Base-by-base conservation (phyloP, 2,329 filamentous ascomycete genomes). In the Claviceps monticola region DNA sequence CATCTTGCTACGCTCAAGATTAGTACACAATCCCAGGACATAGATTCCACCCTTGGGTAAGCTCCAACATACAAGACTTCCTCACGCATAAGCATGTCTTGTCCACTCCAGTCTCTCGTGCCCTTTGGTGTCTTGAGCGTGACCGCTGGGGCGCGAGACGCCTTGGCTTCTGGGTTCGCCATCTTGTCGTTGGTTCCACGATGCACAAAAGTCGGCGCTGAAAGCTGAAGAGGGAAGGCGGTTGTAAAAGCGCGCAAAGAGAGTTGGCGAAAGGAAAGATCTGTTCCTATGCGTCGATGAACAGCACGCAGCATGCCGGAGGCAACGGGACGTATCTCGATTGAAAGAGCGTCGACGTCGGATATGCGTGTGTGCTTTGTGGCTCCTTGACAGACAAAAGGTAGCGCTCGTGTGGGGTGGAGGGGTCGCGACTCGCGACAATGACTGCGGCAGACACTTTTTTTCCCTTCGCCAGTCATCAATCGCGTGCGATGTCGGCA, bases 71-170 rank as follows among this genome's bases (percentile, higher is more conserved):
- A 58, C 57, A 88, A 90, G 70, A 91, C 89, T 65, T 83, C 80
- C 68, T 90, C 85, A 60, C 86, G 81, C 62, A 91, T 82, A 62
- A 88, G 78, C 75, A 89, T 86, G 64, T 89, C 83, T 68, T 78
- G 78, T 59, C 84, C 85, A 63, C 82, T 76, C 85, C 84, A 95
- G 67, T 95, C 89, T 65, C 88, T 86, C 58, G 88, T 95, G 59
- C 89, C 88, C 76, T 95, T 95, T 56, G 88, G 87, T 63, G 84
- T 87, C 75, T 95, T 95, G 65, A 94, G 76, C 68, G 57, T 52
- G 29, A 57, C 52, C 36, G 48, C 53, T n/a, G 54, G 52, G 34
- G 50, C 50, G 82, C 80, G 68, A 85, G 83, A 50, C 39, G 53
- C 48, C 51, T 57, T 58, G 48, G 45, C 52, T 46, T 58, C 56